A percentile compares a stretch with the other conserved stretches of the same genome.
Conservation (phyloP, 306 rosid genomes). For the Vigna trinervia region DNA sequence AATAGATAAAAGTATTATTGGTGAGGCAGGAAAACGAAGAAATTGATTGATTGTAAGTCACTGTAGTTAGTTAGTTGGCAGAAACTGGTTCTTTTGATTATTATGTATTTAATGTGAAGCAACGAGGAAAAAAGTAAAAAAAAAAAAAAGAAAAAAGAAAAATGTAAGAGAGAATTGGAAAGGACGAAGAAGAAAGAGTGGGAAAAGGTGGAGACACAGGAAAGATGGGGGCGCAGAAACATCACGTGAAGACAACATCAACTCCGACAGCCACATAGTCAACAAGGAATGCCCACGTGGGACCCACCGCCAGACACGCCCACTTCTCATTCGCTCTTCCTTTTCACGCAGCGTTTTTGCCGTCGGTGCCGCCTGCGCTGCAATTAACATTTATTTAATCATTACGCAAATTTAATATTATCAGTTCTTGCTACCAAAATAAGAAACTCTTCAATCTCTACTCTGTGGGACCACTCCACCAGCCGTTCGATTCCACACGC, state of each 20-base stretch:
- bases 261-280: constrained; percentile 71
- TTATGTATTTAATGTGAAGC: too few relatives aligned
- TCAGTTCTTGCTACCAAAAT: not conserved
- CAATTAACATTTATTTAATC: not conserved
- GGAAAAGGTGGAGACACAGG: constrained; percentile 27
- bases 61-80: too few relatives aligned
- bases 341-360: constrained; percentile 52
- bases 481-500: constrained; percentile 41
- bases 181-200: not conserved
- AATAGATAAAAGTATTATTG: too few relatives aligned
- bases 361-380: constrained; percentile 68
- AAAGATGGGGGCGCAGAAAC: constrained; percentile 55
- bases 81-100: too few relatives aligned
- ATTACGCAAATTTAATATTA: not conserved
- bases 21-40: too few relatives aligned
- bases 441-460: not conserved
- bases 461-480: not conserved
- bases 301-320: constrained; percentile 48
- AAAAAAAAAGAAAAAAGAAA: too few relatives aligned
- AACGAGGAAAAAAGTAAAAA: too few relatives aligned
- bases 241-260: constrained; percentile 73
- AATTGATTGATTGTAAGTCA: too few relatives aligned
- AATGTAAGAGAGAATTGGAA: not conserved
- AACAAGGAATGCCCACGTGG: constrained; percentile 52
- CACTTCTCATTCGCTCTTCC: constrained; percentile 54